phyloP scores from a whole-genome alignment of 2,329 filamentous ascomycete genomes.

The Fusarium newnesense region DNA sequence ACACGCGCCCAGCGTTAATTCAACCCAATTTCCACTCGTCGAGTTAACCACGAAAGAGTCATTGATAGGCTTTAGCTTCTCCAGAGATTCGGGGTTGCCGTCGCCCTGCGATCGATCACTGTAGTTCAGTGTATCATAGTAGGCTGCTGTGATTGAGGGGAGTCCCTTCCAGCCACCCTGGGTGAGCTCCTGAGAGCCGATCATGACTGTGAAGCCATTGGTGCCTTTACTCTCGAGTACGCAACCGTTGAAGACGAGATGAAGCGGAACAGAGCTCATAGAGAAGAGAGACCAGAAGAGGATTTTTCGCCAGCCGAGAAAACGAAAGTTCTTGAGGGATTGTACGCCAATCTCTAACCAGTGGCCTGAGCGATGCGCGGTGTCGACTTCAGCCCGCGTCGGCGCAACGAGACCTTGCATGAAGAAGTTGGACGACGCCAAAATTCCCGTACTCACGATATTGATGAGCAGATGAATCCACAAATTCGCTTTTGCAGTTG shows the following conservation, averaged over 20 bases:
- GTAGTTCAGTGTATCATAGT: not conserved
- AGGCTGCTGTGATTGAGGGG: not conserved
- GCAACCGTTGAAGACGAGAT: conserved; percentile 24
- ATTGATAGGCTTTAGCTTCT: conserved; percentile 2
- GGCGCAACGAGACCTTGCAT: conserved; percentile 51
- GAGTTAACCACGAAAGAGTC: not conserved
- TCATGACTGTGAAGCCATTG: conserved; percentile 17
- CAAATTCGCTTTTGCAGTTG: not conserved
- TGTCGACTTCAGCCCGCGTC: conserved; percentile 46
- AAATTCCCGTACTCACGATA: conserved; percentile 40
- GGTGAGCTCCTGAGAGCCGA: not conserved
- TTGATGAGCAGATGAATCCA: conserved; percentile 34
- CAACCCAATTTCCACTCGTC: not conserved
- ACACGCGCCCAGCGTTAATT: not conserved
- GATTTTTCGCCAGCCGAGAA: conserved; percentile 2
- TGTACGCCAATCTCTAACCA: conserved; percentile 43
- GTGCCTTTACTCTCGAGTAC: conserved; percentile 23
- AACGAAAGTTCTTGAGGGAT: conserved; percentile 29
- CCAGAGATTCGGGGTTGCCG: accelerated
- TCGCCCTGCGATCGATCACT: not conserved
- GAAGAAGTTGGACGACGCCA: conserved; percentile 51
- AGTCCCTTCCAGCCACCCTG: not conserved
- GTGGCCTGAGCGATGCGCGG: conserved; percentile 13
- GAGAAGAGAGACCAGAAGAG: conserved; percentile 20
- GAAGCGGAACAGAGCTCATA: conserved; percentile 16